These are phyloP conservation scores for Halophytophthora polymorphica DNA, from an alignment of 352 stramenopile species.

Conservation along the genomic window DNA sequence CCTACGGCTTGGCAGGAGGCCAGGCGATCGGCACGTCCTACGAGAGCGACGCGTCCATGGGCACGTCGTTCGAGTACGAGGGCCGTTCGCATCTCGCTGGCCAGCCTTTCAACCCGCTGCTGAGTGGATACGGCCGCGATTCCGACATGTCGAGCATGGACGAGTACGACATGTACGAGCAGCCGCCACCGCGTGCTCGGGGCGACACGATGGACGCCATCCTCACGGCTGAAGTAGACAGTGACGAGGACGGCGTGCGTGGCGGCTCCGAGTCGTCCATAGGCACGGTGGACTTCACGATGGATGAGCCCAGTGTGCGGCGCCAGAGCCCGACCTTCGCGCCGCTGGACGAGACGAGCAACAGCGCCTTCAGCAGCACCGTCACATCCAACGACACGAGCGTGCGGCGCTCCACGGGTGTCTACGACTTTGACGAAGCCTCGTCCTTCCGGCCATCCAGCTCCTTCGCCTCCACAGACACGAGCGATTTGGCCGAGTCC, in stretches of 20 bases:
- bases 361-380: constrained; percentile 24
- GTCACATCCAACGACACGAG: constrained; percentile 9
- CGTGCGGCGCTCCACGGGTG: constrained; percentile 8
- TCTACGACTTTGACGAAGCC: constrained; percentile 49
- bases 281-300: constrained; percentile 56
- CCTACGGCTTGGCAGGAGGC: constrained; percentile 33
- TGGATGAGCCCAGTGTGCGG: constrained; percentile 33
- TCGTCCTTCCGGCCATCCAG: constrained; percentile 23
- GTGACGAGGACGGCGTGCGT: constrained; percentile 16
- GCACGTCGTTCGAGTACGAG: constrained; percentile 46
- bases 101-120: constrained; percentile 34
- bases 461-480: constrained; percentile 27
- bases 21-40: constrained; percentile 34
- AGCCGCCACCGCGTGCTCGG: constrained; percentile 26
- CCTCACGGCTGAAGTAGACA: constrained; percentile 23
- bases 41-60: constrained; percentile 57
- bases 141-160: constrained; percentile 64
- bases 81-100: constrained; percentile 27
- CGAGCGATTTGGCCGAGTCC: constrained; percentile 16
- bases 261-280: constrained; percentile 44
- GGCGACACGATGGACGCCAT: constrained; percentile 27
- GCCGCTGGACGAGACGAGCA: constrained; percentile 30
- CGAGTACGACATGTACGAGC: constrained; percentile 49
- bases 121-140: constrained; percentile 42
- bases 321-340: constrained; percentile 24